Base-by-base conservation (phyloP, 73 alveolate species). In the Paramecium sonneborni region DNA sequence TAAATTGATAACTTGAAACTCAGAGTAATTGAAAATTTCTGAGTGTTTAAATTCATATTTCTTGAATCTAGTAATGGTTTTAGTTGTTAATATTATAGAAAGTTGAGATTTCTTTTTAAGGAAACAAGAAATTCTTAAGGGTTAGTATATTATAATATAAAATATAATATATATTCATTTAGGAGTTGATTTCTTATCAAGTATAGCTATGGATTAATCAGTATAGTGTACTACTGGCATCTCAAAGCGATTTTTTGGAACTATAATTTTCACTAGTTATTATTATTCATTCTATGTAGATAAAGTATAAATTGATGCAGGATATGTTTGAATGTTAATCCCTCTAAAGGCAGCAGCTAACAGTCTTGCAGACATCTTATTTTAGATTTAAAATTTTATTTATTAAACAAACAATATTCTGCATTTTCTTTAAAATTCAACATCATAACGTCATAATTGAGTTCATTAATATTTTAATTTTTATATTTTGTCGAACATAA, bases 161-260 rank as follows among this genome's bases (percentile, higher is more conserved):
- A n/a, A n/a, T n/a, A n/a, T n/a, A n/a, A 57, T 18, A 44, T 18
- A 57, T 8, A 57, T 18, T 57, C 76, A 57, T 57, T 57, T 57
- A 57, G 34, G 35, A 18, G n/a, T 57, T 5, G 76, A 38, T 20
- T 18, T 57, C 39, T 57, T 57, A 28, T 57, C 76, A 24, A 57
- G 37, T 57, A 57, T 57, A 57, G 41, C 76, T 57, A 62, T 62
- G 48, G 84, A 62, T 24, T 62, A 26, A 62, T 62, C 84, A 30
- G 26, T n/a, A 32, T 62, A 62, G 28, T 26, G 84, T 2, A 62
- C 23, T 1, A 62, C 48, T 23, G 46, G 84, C 46, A 26, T 62
- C 2, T 62, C 84, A 62, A 62, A 62, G 10, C 2, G 26, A 30
- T 12, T 24, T 26, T 62, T 62, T 3, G 84, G 84, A 3, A 12